phyloP scores from a whole-genome alignment of 768 basidiomycete species.

The Flagelloscypha sp. region DNA sequence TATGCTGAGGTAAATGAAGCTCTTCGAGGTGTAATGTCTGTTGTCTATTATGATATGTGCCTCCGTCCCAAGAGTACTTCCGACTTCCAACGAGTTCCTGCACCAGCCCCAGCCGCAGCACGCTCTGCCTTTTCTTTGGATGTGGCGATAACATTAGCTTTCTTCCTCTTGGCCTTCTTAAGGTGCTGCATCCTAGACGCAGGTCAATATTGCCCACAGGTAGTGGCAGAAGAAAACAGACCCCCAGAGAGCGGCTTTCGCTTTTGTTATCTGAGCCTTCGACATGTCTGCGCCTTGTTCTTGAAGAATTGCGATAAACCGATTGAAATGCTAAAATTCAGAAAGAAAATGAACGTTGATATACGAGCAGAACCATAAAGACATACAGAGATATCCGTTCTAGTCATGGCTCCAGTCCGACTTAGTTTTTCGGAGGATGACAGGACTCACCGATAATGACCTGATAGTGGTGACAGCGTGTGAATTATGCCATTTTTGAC shows the following conservation, averaged over 20 bases:
- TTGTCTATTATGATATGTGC: too few species aligned
- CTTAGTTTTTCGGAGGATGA: too few species aligned
- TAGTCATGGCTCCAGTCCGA: background rate
- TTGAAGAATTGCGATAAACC: constrained; percentile 44
- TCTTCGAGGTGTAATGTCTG: too few species aligned
- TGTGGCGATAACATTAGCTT: constrained; percentile 19
- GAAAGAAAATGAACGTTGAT: background rate
- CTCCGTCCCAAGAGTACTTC: too few species aligned
- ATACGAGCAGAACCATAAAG: background rate
- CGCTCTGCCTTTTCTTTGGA: constrained; percentile 26
- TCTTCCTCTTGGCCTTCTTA: constrained; percentile 33
- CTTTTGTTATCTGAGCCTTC: constrained; percentile 54
- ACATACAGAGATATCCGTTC: background rate
- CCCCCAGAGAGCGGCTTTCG: constrained; percentile 51
- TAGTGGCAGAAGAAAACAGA: constrained; percentile 15
- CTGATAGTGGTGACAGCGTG: constrained; percentile 55
- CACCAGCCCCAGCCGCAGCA: too few species aligned
- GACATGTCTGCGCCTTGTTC: constrained; percentile 50
- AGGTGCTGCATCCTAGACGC: constrained; percentile 37
- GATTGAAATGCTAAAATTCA: constrained; percentile 43
- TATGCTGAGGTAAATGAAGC: too few species aligned
- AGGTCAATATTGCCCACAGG: constrained; percentile 1
- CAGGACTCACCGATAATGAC: constrained; percentile 47
- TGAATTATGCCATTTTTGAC: constrained; percentile 55
- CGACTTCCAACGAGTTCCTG: too few species aligned